Evolutionary conservation across 192 early-diverging fungal species (phyloP).

Genomic region (Coemansia sp.): DNA sequence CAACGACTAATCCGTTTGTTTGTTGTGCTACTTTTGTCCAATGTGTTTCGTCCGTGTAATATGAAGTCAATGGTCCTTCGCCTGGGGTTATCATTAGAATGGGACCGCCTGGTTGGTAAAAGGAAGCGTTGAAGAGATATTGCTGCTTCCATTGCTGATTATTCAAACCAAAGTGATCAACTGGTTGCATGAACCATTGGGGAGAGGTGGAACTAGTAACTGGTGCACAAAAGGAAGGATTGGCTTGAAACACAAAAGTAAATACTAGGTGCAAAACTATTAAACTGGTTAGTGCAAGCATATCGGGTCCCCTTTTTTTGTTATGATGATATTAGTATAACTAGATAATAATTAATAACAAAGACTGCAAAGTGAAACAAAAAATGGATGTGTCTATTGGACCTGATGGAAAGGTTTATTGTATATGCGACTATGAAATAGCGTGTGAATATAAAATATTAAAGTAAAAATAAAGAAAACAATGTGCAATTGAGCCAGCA

Average conservation of each 20-base stretch:
- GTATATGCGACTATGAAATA: too few species aligned
- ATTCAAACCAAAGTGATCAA: constrained; percentile 20
- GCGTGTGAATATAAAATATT: too few species aligned
- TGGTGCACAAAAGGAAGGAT: too few species aligned
- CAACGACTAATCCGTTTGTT: constrained; percentile 50
- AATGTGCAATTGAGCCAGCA: too few species aligned
- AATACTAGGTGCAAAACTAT: too few species aligned
- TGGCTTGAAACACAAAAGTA: too few species aligned
- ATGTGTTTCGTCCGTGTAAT: constrained; percentile 5
- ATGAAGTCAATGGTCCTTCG: constrained; percentile 2
- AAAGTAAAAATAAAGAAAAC: too few species aligned
- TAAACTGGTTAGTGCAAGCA: background rate
- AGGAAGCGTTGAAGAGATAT: constrained; percentile 12
- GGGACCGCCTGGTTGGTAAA: constrained; percentile 19
- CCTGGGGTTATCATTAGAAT: constrained; percentile 15
- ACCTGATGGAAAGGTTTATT: too few species aligned
- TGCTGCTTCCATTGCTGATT: constrained; percentile 12
- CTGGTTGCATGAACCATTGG: constrained; percentile 11
- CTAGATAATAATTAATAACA: too few species aligned
- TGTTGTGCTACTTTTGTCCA: constrained; percentile 38
- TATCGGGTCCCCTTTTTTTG: background rate
- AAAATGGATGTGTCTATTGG: too few species aligned
- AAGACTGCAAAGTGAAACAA: too few species aligned
- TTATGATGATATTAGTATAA: background rate
- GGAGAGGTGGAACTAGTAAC: background rate